Base-by-base conservation (phyloP, 2,329 filamentous ascomycete genomes). In the Dothideomycetes sp. region DNA sequence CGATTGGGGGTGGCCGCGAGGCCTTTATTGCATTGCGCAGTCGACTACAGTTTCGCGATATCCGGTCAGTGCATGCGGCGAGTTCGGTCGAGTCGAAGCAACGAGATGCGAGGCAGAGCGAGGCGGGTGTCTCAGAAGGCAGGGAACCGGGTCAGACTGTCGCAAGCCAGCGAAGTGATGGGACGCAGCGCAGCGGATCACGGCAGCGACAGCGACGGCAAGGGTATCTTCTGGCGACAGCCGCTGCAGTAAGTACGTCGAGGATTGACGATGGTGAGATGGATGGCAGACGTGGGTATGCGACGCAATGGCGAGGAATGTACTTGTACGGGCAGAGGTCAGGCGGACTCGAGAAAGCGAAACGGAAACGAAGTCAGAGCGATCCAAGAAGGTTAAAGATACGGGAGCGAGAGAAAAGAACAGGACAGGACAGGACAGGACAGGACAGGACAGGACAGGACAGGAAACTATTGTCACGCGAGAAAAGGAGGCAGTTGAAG, bases 11-110 rank as follows among this genome's bases (percentile, higher is more conserved):
- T 29, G 37, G 37, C 37, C 29, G 32, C 12, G 37, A 40, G 37
- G 37, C 37, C 37, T 40, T 29, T 40, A 40, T 40, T 23, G 37
- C 37, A 40, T 40, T 40, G 37, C 28, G 37, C 37, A 40, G 29
- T 20, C 37, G 37, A 27, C n/a, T 30, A n/a, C n/a, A 11, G 22
- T 19, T 28, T 40, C 29, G 29, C 37, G 15, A 39, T 9, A 11
- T 13, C 24, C 27, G 37, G 11, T 40, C 37, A 40, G 28, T 20
- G 29, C 37, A 40, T 40, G 25, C 37, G 23, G 29, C 29, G 15
- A 8, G 15, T 16, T 13, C 16, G n/a, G n/a, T n/a, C n/a, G n/a
- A n/a, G n/a, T n/a, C n/a, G n/a, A n/a, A n/a, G n/a, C n/a, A n/a
- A n/a, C n/a, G n/a, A n/a, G n/a, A n/a, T n/a, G n/a, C n/a, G n/a